A percentile compares a stretch with the other conserved stretches of the same genome.
These are phyloP conservation scores for Beta corolliflora DNA, from an alignment of 179 eudicot species.

Conservation along the genomic window DNA sequence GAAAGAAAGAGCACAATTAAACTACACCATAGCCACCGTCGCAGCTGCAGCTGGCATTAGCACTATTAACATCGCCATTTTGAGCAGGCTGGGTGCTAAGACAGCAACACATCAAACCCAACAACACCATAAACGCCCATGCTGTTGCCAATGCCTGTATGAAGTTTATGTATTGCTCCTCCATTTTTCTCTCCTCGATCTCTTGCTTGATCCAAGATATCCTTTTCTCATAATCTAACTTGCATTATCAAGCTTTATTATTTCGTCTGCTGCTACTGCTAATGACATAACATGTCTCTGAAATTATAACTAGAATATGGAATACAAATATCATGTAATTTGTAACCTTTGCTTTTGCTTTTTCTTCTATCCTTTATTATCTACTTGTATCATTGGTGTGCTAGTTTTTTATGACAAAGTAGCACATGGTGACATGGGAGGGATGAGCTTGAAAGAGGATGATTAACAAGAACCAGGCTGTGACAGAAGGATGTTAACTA, in stretches of 20 bases:
- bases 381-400: too few relatives aligned
- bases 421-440: neutral
- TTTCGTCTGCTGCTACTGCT: too few relatives aligned
- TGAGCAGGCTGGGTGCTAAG: slow-evolving; percentile 50
- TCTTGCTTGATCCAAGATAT: too few relatives aligned
- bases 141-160: slow-evolving; percentile 61
- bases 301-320: too few relatives aligned
- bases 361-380: too few relatives aligned
- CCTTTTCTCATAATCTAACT: too few relatives aligned
- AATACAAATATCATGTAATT: too few relatives aligned
- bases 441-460: neutral
- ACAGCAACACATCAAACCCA: slow-evolving; percentile 64
- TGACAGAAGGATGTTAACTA: neutral
- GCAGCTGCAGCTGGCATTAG: slow-evolving; percentile 46
- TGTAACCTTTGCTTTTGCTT: too few relatives aligned
- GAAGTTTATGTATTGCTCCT: slow-evolving; percentile 43
- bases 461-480: neutral
- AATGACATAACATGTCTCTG: too few relatives aligned
- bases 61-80: slow-evolving; percentile 30
- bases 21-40: slow-evolving; percentile 45
- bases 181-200: slow-evolving; percentile 26
- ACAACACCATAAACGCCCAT: slow-evolving; percentile 48
- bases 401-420: neutral
- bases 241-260: too few relatives aligned
- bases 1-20: neutral